Evolutionary conservation across 2,329 filamentous ascomycete genomes (phyloP).

Genomic region (Phialophora tarda): DNA sequence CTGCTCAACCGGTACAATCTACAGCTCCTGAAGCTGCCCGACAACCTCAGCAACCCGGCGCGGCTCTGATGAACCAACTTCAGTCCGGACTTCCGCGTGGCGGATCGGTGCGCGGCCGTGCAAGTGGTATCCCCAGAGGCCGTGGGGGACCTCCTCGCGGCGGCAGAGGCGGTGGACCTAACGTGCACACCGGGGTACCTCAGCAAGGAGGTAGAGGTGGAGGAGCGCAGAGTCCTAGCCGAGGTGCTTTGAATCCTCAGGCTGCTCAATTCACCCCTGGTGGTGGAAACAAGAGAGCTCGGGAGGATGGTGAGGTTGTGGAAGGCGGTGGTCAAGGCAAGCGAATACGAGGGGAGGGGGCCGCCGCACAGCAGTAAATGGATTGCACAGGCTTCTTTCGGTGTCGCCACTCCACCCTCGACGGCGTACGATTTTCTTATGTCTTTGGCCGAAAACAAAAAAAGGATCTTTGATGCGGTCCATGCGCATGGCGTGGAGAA

Average conservation of each 20-base stretch:
- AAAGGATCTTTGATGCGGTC: not conserved
- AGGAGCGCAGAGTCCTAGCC: conserved; percentile 35
- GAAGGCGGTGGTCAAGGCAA: conserved; percentile 35
- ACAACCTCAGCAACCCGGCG: conserved; percentile 31
- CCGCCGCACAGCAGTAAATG: conserved; percentile 15
- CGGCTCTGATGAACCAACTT: conserved; percentile 34
- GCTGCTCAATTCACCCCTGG: conserved; percentile 63
- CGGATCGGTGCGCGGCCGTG: conserved; percentile 39
- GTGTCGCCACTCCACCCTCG: not conserved
- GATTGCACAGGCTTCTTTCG: not conserved
- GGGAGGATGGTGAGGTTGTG: conserved; percentile 54
- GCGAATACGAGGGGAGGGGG: conserved; percentile 34
- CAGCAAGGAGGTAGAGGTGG: conserved; percentile 41
- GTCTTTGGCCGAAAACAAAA: not conserved
- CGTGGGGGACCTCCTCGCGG: conserved; percentile 47
- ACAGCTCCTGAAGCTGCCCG: conserved; percentile 24
- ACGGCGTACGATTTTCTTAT: not conserved
- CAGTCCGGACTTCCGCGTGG: conserved; percentile 36
- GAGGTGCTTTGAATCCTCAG: conserved; percentile 55
- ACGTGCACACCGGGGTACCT: conserved; percentile 47
- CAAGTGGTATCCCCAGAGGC: conserved; percentile 51
- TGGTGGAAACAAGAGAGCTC: conserved; percentile 61
- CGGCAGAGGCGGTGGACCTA: conserved; percentile 46
- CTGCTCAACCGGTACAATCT: conserved; percentile 1
- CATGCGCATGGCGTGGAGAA: not conserved